phyloP scores from a whole-genome alignment of 176 grass and related monocot species.

The Avena sativa region DNA sequence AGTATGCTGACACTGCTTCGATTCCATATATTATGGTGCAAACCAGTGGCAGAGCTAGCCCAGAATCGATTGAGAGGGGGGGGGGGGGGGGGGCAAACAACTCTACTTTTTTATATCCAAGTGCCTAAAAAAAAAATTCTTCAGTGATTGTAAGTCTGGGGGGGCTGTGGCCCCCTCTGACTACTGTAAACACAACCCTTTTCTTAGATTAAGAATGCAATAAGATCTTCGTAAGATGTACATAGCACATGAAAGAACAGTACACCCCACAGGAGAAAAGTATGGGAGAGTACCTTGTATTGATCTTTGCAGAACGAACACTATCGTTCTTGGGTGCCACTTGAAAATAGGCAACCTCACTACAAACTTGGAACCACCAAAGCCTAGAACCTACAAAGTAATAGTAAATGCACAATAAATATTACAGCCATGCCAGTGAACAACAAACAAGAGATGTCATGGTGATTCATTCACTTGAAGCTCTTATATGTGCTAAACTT shows the following conservation, averaged over 20 bases:
- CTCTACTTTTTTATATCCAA: no score
- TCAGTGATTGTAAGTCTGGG: no score
- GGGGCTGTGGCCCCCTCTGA: background rate
- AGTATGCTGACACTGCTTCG: background rate
- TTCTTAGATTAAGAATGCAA: background rate
- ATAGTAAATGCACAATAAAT: constrained; percentile 32
- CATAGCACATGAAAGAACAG: background rate
- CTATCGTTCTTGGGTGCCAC: constrained; percentile 85
- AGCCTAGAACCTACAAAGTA: constrained; percentile 68
- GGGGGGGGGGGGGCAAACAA: no score
- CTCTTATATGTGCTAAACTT: constrained; percentile 26
- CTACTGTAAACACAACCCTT: background rate
- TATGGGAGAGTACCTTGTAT: constrained; percentile 58
- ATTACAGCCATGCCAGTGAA: constrained; percentile 16
- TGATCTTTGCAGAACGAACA: constrained; percentile 74
- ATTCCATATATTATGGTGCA: background rate
- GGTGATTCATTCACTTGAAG: constrained; percentile 33
- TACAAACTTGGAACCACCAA: constrained; percentile 99
- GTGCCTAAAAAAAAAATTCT: no score
- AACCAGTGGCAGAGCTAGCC: background rate
- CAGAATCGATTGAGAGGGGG: no score
- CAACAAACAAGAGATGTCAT: constrained; percentile 4
- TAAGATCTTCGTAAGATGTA: background rate
- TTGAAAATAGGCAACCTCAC: constrained; percentile 97
- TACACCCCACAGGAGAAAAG: background rate